Evolutionary conservation across 1,284 basidiomycete species (phyloP), one percentile per base, ranked within the genome.

Genomic region (Sanghuangporus weigelae): DNA sequence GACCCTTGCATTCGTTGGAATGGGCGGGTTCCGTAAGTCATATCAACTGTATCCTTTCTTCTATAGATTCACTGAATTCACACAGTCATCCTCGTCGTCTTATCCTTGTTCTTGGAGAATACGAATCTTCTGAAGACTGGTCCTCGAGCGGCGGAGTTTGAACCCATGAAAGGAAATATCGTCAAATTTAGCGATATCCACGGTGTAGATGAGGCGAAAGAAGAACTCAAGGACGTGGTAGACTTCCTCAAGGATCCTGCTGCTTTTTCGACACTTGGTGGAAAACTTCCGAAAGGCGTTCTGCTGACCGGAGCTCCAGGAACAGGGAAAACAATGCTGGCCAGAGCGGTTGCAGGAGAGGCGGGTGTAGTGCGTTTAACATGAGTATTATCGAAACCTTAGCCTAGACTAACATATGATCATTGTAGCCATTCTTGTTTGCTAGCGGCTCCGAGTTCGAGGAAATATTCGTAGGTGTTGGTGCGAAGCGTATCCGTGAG

Each of bases 261-360:
- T 16, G 84, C 86, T 48, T 98, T 98, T 75, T 87, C 92, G 8
- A 86, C 87, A 46, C 84, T 98, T 5, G 95, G 95, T 60, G 96
- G 95, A 8, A 92, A 91, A 74, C 79, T 97, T 21, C 93, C 96
- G 1, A 95, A 96, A 73, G 95, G 95, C 70, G 87, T 97, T 51
- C 79, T 97, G 10, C 82, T 97, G 49, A 96, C 93, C 31, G 94
- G 94, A 40, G 87, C 89, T 38, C 92, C 92, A 35, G 93, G 96
- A 70, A 98, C 96, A 21, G 96, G 96, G 73, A 98, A 98, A 80
- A 99, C 96, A 1, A 86, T 98, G 82, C 82, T 99, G 12, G 96
- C 96, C 3, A 83, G 96, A 65, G 96, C 96, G 11, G 92, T 98
- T 6, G 96, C 96, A 14, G 97, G 97, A 60, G 96, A 99, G 78